phyloP scores from a whole-genome alignment of 2,329 filamentous ascomycete genomes.

The Neonectria sp. region DNA sequence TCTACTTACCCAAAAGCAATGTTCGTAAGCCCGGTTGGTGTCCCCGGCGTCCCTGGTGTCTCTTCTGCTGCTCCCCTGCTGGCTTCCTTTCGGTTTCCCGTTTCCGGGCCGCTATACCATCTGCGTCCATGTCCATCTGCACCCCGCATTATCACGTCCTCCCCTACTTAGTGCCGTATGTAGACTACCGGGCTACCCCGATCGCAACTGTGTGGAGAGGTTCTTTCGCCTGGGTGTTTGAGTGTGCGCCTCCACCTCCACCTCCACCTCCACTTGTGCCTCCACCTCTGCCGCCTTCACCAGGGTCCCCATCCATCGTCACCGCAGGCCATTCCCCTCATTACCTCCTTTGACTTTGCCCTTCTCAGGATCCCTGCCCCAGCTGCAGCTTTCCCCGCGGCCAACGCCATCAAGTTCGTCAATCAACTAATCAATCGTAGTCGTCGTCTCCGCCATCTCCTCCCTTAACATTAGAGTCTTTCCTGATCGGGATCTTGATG shows the following conservation, averaged over 20 bases:
- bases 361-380: background rate
- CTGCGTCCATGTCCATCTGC: slow-evolving; percentile 13
- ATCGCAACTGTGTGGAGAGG: slow-evolving; percentile 2
- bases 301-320: slow-evolving; percentile 5
- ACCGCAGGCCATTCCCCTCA: background rate
- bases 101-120: slow-evolving; percentile 9
- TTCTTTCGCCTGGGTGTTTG: background rate
- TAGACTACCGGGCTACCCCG: background rate
- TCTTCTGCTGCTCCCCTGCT: background rate
- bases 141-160: slow-evolving; percentile 19
- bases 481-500: slow-evolving; percentile 96
- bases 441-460: slow-evolving; percentile 69
- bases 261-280: slow-evolving; percentile 1
- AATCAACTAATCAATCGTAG: slow-evolving; percentile 44
- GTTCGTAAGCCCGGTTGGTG: background rate
- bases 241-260: slow-evolving; percentile 4
- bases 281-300: slow-evolving; percentile 3
- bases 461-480: slow-evolving; percentile 77
- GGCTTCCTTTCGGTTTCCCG: slow-evolving; percentile 1
- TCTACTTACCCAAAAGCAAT: background rate
- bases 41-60: background rate
- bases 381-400: background rate
- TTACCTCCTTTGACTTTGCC: background rate
- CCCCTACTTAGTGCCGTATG: background rate
- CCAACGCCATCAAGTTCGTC: slow-evolving; percentile 1